Evolutionary conservation across 2,329 filamentous ascomycete species (phyloP).

Genomic region (Monosporascus sp.): DNA sequence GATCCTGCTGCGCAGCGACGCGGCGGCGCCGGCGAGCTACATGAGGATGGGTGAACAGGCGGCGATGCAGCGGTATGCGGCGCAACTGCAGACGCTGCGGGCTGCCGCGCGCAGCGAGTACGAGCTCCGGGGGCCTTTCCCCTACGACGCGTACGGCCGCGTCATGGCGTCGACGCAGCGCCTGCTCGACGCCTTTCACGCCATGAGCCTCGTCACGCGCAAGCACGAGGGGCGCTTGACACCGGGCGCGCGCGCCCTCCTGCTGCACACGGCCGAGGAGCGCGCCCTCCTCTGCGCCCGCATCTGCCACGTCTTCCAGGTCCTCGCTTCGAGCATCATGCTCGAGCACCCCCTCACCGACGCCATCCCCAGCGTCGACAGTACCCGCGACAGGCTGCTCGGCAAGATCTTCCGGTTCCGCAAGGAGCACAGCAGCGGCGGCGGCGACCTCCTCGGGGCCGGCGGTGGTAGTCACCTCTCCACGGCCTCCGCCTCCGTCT

Average conservation of each 20-base stretch:
- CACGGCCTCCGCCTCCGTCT: too few species aligned
- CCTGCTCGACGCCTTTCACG: conserved; percentile 90
- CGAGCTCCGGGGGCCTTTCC: conserved; percentile 82
- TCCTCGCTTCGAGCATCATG: conserved; percentile 89
- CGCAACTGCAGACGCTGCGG: conserved; percentile 69
- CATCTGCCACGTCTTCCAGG: conserved; percentile 82
- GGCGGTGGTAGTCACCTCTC: background rate
- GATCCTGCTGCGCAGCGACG: conserved; percentile 58
- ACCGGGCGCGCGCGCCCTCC: conserved; percentile 73
- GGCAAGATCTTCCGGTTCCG: conserved; percentile 86
- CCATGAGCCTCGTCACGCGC: conserved; percentile 88
- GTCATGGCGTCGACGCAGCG: conserved; percentile 76
- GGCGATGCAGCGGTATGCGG: conserved; percentile 75
- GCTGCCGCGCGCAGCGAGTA: conserved; percentile 77
- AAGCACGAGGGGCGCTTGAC: conserved; percentile 67
- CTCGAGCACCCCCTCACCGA: conserved; percentile 91
- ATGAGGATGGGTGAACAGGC: conserved; percentile 86
- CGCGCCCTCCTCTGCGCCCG: conserved; percentile 76
- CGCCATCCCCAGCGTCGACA: conserved; percentile 75
- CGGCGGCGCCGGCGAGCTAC: conserved; percentile 53
- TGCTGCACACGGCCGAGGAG: conserved; percentile 75
- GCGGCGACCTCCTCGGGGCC: conserved; percentile 35
- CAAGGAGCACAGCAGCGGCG: conserved; percentile 52
- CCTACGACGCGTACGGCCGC: conserved; percentile 63
- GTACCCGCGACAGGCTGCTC: conserved; percentile 74